phyloP scores from a whole-genome alignment of 2,329 filamentous ascomycete species.

The Arthrinium puccinioides region DNA sequence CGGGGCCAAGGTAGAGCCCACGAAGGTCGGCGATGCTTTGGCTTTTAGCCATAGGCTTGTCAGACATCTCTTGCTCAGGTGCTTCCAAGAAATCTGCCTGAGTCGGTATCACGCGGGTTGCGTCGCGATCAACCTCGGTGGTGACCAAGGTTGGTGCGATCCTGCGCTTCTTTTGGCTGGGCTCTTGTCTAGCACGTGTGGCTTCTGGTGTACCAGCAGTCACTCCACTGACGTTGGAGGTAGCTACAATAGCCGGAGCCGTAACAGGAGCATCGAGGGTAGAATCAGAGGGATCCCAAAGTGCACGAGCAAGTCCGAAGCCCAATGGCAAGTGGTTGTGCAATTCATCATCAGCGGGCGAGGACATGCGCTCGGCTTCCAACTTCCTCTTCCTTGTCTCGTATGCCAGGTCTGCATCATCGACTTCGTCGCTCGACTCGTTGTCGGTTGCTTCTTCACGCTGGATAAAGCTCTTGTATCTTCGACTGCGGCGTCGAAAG shows the following conservation, averaged over 20 bases:
- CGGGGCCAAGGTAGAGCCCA: slow-evolving; percentile 17
- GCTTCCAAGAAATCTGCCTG: slow-evolving; percentile 1
- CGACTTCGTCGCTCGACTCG: background rate
- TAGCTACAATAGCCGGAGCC: no score
- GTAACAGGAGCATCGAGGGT: no score
- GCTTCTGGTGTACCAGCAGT: no score
- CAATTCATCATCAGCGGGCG: no score
- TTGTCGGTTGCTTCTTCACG: slow-evolving; percentile 6
- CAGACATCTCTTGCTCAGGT: background rate
- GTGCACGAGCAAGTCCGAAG: no score
- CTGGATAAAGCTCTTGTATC: slow-evolving; percentile 29
- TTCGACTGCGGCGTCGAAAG: slow-evolving; percentile 44
- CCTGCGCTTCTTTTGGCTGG: slow-evolving; percentile 15
- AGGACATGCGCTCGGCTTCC: slow-evolving; percentile 2
- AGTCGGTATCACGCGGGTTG: background rate
- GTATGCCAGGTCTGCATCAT: background rate
- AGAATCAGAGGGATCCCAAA: no score
- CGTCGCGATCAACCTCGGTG: slow-evolving; percentile 1
- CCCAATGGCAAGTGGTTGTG: no score
- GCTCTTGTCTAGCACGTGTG: no score
- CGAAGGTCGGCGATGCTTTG: no score
- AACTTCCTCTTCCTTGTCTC: slow-evolving; percentile 6
- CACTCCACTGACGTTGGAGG: no score
- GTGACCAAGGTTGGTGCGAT: slow-evolving; percentile 11
- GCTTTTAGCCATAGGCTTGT: background rate